Percentiles rank a stretch among this genome's conserved stretches.
phyloP scores from a whole-genome alignment of 2,329 filamentous ascomycete genomes.

The Cladosporium sp. region DNA sequence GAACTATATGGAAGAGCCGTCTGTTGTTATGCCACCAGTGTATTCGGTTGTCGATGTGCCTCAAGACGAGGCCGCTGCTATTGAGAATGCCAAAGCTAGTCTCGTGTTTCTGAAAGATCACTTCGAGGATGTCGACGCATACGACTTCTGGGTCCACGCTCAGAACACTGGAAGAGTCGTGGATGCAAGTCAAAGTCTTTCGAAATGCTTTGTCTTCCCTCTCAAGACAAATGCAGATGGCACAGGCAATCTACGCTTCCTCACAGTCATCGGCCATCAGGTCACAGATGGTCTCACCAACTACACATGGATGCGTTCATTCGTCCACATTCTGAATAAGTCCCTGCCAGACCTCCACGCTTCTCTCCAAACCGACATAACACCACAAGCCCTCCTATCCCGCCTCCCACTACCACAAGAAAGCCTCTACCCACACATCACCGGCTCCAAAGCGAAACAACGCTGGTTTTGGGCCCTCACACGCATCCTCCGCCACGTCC shows the following conservation, averaged over 20 bases:
- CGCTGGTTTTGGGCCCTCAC: constrained; percentile 52
- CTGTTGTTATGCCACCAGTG: constrained; percentile 22
- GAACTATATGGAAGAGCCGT: constrained; percentile 18
- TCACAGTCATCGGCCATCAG: constrained; percentile 46
- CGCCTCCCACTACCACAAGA: constrained; percentile 48
- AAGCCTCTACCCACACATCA: constrained; percentile 45
- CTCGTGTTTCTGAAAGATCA: constrained; percentile 43
- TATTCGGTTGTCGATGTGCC: constrained; percentile 41
- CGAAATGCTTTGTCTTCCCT: constrained; percentile 44
- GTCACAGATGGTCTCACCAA: constrained; percentile 48
- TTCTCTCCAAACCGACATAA: constrained; percentile 25
- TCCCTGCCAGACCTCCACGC: constrained; percentile 26
- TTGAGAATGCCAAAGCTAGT: constrained; percentile 32
- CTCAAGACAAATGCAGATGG: constrained; percentile 27
- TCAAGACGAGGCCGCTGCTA: constrained; percentile 31
- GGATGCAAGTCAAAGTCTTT: constrained; percentile 39
- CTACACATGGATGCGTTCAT: constrained; percentile 45
- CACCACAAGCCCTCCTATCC: constrained; percentile 27
- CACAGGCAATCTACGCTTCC: constrained; percentile 36
- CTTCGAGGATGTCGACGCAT: constrained; percentile 36
- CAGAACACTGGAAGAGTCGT: constrained; percentile 44
- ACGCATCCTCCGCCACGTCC: constrained; percentile 45
- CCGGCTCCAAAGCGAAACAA: constrained; percentile 40
- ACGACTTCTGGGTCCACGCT: constrained; percentile 44
- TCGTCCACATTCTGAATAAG: constrained; percentile 41